These are phyloP conservation scores for Leucogyrophana mollusca DNA, from an alignment of 768 basidiomycete genomes.

Conservation along the genomic window DNA sequence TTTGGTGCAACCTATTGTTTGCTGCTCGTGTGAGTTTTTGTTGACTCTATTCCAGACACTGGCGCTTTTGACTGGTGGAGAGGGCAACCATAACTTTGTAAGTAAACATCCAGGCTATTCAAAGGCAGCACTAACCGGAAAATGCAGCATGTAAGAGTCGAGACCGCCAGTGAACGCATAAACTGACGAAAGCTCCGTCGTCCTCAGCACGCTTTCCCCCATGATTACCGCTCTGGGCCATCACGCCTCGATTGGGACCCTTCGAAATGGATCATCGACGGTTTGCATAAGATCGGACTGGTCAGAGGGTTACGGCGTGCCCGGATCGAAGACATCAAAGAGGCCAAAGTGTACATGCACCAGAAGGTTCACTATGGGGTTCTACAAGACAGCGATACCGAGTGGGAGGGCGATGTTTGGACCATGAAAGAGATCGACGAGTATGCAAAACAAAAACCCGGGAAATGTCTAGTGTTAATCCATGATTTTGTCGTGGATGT, in stretches of 20 bases:
- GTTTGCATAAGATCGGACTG: constrained; percentile 47
- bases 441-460: constrained; percentile 29
- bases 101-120: constrained; percentile 24
- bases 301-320: constrained; percentile 50
- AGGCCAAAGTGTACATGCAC: constrained; percentile 49
- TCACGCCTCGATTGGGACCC: constrained; percentile 70
- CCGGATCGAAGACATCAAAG: constrained; percentile 44
- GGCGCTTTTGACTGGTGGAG: constrained; percentile 69
- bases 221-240: constrained; percentile 74
- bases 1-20: constrained; percentile 41
- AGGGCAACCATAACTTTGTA: constrained; percentile 80
- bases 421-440: constrained; percentile 31
- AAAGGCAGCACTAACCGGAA: neutral
- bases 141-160: constrained; percentile 42
- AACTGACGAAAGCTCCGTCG: neutral
- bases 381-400: constrained; percentile 13
- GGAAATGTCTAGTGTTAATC: constrained; percentile 52
- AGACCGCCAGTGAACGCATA: neutral
- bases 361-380: constrained; percentile 31
- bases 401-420: constrained; percentile 45
- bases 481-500: constrained; percentile 63
- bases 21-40: neutral
- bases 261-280: constrained; percentile 72
- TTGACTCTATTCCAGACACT: constrained; percentile 43
- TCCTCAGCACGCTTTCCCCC: constrained; percentile 71